A percentile compares a stretch with the other conserved stretches of the same genome.
Conservation (phyloP, 164 flowering plant species). For the Macadamia integrifolia region DNA sequence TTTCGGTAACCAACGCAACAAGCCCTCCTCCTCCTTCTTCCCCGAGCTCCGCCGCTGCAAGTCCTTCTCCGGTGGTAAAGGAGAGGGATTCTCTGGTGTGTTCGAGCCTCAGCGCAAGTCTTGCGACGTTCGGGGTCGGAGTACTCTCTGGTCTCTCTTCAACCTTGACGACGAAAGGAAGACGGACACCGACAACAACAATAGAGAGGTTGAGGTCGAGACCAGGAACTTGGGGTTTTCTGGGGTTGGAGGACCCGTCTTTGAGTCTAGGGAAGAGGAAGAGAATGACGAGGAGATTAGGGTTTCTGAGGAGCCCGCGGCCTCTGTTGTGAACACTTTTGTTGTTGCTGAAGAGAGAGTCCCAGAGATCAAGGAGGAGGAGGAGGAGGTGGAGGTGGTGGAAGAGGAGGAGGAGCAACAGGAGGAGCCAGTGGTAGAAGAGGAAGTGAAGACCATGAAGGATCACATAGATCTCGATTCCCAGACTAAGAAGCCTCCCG, state of each 20-base stretch:
- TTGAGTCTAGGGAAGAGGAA: constrained; percentile 21
- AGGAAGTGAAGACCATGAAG: constrained; percentile 71
- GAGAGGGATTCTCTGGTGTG: constrained; percentile 49
- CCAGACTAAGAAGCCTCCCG: constrained; percentile 37
- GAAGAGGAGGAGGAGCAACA: constrained; percentile 3
- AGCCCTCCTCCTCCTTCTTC: constrained; percentile 16
- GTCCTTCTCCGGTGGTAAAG: constrained; percentile 60
- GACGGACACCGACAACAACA: constrained; percentile 1
- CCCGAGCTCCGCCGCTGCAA: constrained; percentile 81
- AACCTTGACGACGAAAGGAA: constrained; percentile 45
- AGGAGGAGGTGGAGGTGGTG: constrained; percentile 10
- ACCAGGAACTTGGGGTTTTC: constrained; percentile 30
- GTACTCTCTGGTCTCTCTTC: constrained; percentile 54
- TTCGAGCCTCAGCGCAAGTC: constrained; percentile 81
- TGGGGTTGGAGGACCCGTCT: constrained; percentile 30
- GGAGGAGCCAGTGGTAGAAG: constrained; percentile 25
- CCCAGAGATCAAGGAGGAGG: constrained; percentile 19
- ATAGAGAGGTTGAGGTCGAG: constrained; percentile 23
- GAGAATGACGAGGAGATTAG: constrained; percentile 14
- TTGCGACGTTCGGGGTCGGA: constrained; percentile 74
- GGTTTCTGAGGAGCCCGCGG: constrained; percentile 4
- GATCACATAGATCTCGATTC: constrained; percentile 85
- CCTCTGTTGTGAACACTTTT: neutral
- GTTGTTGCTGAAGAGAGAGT: constrained; percentile 10
- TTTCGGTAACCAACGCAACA: neutral